phyloP scores from a whole-genome alignment of 768 basidiomycete genomes.

The Atractiella rhizophila region DNA sequence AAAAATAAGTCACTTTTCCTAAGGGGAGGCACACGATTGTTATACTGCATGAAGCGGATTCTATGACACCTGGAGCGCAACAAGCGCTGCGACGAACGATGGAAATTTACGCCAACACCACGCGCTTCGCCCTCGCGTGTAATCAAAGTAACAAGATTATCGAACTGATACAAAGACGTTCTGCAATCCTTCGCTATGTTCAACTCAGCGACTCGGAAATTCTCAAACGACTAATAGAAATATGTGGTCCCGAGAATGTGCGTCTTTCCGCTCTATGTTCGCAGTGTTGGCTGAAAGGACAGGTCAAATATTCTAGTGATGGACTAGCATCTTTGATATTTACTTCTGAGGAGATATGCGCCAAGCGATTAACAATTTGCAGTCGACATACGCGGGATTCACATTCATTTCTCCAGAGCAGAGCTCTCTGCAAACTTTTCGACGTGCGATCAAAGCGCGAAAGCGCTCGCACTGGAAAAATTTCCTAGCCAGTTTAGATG shows the following conservation, averaged over 20 bases:
- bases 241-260: conserved; percentile 80
- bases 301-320: conserved; percentile 87
- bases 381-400: conserved; percentile 85
- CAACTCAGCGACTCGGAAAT: conserved; percentile 74
- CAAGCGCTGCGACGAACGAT: conserved; percentile 92
- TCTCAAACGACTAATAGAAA: conserved; percentile 68
- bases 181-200: conserved; percentile 80
- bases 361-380: conserved; percentile 94
- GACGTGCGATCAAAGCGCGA: too few species aligned
- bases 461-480: too few species aligned
- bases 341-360: conserved; percentile 99
- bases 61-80: conserved; percentile 95
- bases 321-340: conserved; percentile 90
- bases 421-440: conserved; percentile 96
- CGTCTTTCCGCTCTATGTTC: conserved; percentile 2
- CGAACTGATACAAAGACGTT: conserved; percentile 89
- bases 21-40: conserved; percentile 85
- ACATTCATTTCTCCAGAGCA: conserved; percentile 83
- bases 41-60: conserved; percentile 95
- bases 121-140: conserved; percentile 89
- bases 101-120: conserved; percentile 97
- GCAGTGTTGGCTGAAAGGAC: neutral
- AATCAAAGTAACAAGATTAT: conserved; percentile 99
- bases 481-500: too few species aligned
- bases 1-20: conserved; percentile 96